Evolutionary conservation across 2,329 filamentous ascomycete genomes (phyloP), one percentile per base, ranked within the genome.

Genomic region (Botrytis tulipae): DNA sequence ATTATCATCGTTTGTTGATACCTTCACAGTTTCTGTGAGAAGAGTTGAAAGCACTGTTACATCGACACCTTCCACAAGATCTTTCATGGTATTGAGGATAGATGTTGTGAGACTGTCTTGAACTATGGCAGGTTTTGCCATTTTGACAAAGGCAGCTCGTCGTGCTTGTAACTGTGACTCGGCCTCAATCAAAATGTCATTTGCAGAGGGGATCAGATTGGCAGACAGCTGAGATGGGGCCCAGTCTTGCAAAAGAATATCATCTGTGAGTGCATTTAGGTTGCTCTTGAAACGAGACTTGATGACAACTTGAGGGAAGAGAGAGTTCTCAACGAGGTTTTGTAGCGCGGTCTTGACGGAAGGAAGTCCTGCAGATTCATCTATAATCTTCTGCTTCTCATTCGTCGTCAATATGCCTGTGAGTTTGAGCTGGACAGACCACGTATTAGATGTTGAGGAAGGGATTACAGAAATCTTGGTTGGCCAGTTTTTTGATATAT

Each of bases 261-360:
- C 8, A 8, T 3, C 3, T 61, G 35, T 16, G 14, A 18, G 32
- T 1, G 0, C 2, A 2, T 40, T 6, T 12, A 3, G 0, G 32
- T 25, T 40, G 10, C 20, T 40, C 10, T 61, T 10, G 4, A 61
- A 40, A 25, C 59, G 59, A 4, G 59, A 61, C 59, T 40, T 0
- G 35, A 61, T 61, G 35, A 61, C 35, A n/a, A 12, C 12, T n/a
- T 16, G 32, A 40, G 59, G 60, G 29, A 62, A 18, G 9, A 62
- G 35, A 8, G 60, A 62, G 6, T 42, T 29, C 18, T 62, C 60
- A n/a, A 62, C 25, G 3, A 62, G 60, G 42, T 2, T 29, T 3
- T 14, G 20, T 9, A 62, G 14, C 1, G 22, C 60, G 1, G 14
- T 42, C 10, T 18, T 62, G 8, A 62, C 12, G 1, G 3, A 0